These are phyloP conservation scores for Hypericum androsaemum DNA, from an alignment of 345 rosid genomes.

Conservation along the genomic window DNA sequence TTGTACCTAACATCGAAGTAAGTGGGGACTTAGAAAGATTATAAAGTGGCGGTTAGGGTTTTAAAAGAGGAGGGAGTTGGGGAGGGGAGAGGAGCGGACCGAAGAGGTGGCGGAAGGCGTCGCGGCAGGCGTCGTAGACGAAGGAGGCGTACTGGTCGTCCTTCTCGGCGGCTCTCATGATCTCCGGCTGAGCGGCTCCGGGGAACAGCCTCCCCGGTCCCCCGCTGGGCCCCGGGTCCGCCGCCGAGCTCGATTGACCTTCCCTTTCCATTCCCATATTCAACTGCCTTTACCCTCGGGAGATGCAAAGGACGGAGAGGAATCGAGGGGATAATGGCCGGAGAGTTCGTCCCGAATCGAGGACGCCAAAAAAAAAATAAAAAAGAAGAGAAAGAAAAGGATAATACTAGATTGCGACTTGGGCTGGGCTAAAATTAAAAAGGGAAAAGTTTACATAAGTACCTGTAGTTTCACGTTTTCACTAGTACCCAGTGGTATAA, in stretches of 20 bases:
- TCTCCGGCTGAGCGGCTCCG: slow-evolving; percentile 78
- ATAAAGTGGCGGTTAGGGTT: neutral
- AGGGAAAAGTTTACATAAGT: too few relatives aligned
- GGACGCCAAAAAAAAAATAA: too few relatives aligned
- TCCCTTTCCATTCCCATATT: neutral
- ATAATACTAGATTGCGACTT: too few relatives aligned
- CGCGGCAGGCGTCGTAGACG: slow-evolving; percentile 90
- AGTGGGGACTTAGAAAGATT: neutral
- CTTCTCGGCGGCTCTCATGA: slow-evolving; percentile 96
- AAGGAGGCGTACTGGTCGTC: slow-evolving; percentile 93
- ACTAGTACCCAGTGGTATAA: too few relatives aligned
- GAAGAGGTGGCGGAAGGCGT: slow-evolving; percentile 77
- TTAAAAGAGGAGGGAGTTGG: slow-evolving; percentile 6
- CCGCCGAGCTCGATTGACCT: slow-evolving; percentile 15
- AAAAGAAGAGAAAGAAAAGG: too few relatives aligned
- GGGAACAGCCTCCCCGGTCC: slow-evolving; percentile 38
- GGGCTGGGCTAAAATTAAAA: too few relatives aligned
- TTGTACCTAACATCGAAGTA: slow-evolving; percentile 43
- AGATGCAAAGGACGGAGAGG: too few relatives aligned
- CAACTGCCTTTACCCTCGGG: too few relatives aligned
- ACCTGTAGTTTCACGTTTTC: too few relatives aligned
- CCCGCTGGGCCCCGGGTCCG: slow-evolving; percentile 23
- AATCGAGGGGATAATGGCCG: too few relatives aligned
- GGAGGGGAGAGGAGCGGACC: slow-evolving; percentile 30
- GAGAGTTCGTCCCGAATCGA: too few relatives aligned